Conservation (phyloP, 345 rosid genomes). For the Punica granatum region DNA sequence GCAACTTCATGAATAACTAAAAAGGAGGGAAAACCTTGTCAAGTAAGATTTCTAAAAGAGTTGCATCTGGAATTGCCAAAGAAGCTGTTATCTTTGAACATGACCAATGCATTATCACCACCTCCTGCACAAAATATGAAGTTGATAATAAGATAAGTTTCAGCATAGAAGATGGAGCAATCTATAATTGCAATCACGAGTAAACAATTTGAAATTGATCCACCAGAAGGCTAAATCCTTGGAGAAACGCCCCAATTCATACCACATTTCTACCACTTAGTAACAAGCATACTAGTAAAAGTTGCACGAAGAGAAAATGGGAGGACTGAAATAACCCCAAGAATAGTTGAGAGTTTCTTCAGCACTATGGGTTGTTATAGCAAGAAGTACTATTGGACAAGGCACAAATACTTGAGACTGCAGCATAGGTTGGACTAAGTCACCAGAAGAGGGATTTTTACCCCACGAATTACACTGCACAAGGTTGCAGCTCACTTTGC, state of each 20-base stretch:
- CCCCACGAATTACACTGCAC: not conserved
- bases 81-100: conserved; percentile 93
- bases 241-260: not conserved
- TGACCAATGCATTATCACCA: conserved; percentile 99
- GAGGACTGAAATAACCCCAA: too few relatives aligned
- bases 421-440: not conserved
- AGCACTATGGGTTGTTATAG: not conserved
- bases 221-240: not conserved
- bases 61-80: conserved; percentile 71
- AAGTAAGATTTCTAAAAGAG: conserved; percentile 83
- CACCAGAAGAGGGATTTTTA: not conserved
- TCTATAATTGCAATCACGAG: not conserved
- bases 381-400: not conserved
- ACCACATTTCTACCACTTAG: not conserved
- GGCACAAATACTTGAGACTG: not conserved
- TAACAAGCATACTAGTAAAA: not conserved
- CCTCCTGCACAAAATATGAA: conserved; percentile 47
- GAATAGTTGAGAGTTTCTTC: too few relatives aligned
- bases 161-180: not conserved
- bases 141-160: conserved; percentile 3
- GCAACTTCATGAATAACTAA: not conserved
- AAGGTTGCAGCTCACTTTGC: not conserved
- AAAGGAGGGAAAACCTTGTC: conserved; percentile 55
- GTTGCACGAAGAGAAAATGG: not conserved
- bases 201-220: not conserved